These are phyloP conservation scores for Sinapis alba DNA, from an alignment of 441 rosid genomes.

Conservation along the genomic window DNA sequence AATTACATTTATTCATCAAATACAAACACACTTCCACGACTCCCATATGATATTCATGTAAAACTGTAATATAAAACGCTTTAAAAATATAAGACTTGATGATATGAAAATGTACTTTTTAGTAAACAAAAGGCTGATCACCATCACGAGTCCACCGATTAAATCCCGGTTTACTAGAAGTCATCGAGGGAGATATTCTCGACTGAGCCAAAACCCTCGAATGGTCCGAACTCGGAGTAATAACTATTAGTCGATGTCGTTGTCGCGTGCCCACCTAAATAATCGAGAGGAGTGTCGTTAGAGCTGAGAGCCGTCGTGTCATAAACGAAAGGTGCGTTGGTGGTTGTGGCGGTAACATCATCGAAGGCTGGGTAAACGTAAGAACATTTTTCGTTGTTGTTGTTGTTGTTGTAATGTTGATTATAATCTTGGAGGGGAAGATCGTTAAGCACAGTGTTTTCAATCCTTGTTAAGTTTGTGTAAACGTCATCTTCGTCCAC, in stretches of 20 bases:
- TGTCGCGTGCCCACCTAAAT: conserved; percentile 67
- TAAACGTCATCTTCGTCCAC: conserved; percentile 58
- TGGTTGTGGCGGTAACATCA: conserved; percentile 37
- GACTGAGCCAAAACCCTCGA: conserved; percentile 75
- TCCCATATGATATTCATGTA: conserved; percentile 21
- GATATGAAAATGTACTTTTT: conserved; percentile 17
- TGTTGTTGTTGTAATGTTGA: conserved; percentile 45
- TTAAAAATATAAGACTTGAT: not conserved
- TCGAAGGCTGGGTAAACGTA: conserved; percentile 53
- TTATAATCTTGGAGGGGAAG: conserved; percentile 45
- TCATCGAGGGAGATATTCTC: conserved; percentile 85
- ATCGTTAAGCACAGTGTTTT: conserved; percentile 49
- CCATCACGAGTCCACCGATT: conserved; percentile 27
- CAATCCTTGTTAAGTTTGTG: conserved; percentile 51
- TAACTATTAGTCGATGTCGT: conserved; percentile 39
- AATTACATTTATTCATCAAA: conserved; percentile 30
- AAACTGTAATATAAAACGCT: conserved; percentile 21
- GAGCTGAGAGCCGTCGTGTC: conserved; percentile 71
- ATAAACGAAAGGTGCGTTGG: conserved; percentile 62
- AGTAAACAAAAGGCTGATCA: not conserved
- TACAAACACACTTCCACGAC: conserved; percentile 7
- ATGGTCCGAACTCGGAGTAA: conserved; percentile 55
- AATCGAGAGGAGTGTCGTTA: conserved; percentile 82
- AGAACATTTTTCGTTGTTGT: conserved; percentile 45
- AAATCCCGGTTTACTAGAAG: conserved; percentile 49